A percentile compares a stretch with the other conserved stretches of the same genome.
These are phyloP conservation scores for Diplosphaera chodatii DNA, from an alignment of 139 green algal genomes.

Conservation along the genomic window DNA sequence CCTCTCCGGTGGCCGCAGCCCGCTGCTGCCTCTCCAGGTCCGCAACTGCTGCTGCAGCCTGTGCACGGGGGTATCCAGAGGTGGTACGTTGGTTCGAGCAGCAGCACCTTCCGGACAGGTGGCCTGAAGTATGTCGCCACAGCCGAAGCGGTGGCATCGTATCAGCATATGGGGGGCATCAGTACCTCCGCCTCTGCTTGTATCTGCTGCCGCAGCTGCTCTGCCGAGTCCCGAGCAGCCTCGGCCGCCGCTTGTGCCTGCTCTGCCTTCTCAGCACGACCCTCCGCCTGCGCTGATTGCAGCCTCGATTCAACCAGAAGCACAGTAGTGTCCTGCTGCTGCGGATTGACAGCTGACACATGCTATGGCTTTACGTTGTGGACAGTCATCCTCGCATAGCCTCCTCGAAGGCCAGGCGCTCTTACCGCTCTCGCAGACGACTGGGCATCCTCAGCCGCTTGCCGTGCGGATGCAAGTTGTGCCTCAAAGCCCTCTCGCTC, in stretches of 20 bases:
- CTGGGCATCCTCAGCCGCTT: background rate
- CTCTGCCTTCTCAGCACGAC: slow-evolving; percentile 2
- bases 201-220: slow-evolving; percentile 27
- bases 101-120: too few species aligned
- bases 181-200: background rate
- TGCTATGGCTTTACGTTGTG: too few species aligned
- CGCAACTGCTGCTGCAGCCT: slow-evolving; percentile 3
- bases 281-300: too few species aligned
- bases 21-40: slow-evolving; percentile 15
- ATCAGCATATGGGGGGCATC: background rate
- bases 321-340: too few species aligned
- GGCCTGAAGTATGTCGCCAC: too few species aligned
- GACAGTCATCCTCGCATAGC: too few species aligned
- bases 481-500: background rate
- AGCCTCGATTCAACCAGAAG: too few species aligned
- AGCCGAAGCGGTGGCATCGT: too few species aligned
- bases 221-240: slow-evolving; percentile 22
- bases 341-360: too few species aligned
- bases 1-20: slow-evolving; percentile 33
- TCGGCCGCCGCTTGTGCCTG: background rate
- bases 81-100: too few species aligned
- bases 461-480: background rate
- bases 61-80: too few species aligned
- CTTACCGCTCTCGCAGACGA: background rate
- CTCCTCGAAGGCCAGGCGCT: too few species aligned